These are phyloP conservation scores for Solanum peruvianum DNA, from an alignment of 257 asterid species.

Conservation along the genomic window DNA sequence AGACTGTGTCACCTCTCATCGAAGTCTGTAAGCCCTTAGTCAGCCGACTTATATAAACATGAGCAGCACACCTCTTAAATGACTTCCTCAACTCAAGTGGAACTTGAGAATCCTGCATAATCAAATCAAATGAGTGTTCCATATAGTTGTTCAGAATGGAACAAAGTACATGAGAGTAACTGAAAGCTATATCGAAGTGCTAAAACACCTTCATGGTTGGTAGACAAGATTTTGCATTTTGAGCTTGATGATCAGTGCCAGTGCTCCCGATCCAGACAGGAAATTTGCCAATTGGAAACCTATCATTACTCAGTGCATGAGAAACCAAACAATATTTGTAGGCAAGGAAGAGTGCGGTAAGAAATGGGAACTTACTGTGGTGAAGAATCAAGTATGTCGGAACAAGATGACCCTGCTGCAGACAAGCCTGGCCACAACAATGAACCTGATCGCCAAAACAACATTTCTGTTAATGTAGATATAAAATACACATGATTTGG, in stretches of 20 bases:
- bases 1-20: constrained; percentile 13
- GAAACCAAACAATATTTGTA: background rate
- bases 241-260: constrained; percentile 17
- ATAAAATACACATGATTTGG: background rate
- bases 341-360: background rate
- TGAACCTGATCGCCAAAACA: constrained; percentile 26
- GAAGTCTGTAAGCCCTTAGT: constrained; percentile 37
- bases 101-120: constrained; percentile 22
- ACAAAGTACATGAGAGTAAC: background rate
- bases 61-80: constrained; percentile 56
- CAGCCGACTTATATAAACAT: constrained; percentile 48
- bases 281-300: constrained; percentile 19
- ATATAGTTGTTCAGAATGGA: background rate
- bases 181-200: background rate
- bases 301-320: constrained; percentile 10
- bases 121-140: background rate
- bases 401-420: constrained; percentile 11
- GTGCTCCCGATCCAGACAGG: constrained; percentile 28
- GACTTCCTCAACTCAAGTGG: constrained; percentile 22
- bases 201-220: constrained; percentile 30
- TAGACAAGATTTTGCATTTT: background rate
- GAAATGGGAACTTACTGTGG: constrained; percentile 14
- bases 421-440: constrained; percentile 18
- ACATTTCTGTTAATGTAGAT: background rate
- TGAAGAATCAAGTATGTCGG: constrained; percentile 19